Conservation (phyloP, 352 stramenopile species). For the Phytophthora meadii region DNA sequence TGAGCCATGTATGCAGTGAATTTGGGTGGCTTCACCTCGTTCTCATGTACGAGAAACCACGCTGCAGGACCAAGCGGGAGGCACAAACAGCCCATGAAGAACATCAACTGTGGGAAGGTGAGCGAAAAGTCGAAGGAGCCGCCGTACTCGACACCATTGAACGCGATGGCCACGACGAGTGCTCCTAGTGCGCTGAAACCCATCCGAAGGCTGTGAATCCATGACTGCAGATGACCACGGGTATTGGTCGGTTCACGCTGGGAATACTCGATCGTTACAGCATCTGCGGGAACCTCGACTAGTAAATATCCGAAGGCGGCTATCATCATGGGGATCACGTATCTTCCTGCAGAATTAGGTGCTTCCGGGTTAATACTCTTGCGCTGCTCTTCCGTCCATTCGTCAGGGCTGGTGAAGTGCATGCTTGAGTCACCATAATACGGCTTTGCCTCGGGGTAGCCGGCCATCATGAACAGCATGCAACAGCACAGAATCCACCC, state of each 20-base stretch:
- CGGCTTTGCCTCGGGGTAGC: slow-evolving; percentile 38
- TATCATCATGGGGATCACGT: slow-evolving; percentile 79
- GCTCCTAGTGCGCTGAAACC: slow-evolving; percentile 52
- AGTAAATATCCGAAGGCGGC: slow-evolving; percentile 72
- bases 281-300: slow-evolving; percentile 63
- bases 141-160: slow-evolving; percentile 66
- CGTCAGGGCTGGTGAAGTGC: slow-evolving; percentile 36
- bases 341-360: slow-evolving; percentile 47
- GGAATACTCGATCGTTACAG: slow-evolving; percentile 67
- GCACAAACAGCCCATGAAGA: slow-evolving; percentile 46
- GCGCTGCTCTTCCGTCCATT: slow-evolving; percentile 42
- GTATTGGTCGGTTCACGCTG: slow-evolving; percentile 58
- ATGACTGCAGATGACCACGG: slow-evolving; percentile 60
- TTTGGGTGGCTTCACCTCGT: slow-evolving; percentile 23
- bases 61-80: slow-evolving; percentile 41
- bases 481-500: slow-evolving; percentile 59
- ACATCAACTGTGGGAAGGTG: slow-evolving; percentile 58
- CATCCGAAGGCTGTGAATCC: slow-evolving; percentile 64
- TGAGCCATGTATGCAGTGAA: slow-evolving; percentile 44
- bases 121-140: slow-evolving; percentile 63
- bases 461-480: slow-evolving; percentile 60
- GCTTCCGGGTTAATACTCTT: slow-evolving; percentile 51
- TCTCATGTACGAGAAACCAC: slow-evolving; percentile 42
- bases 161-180: slow-evolving; percentile 50
- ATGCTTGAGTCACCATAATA: slow-evolving; percentile 57